These are phyloP conservation scores for grape (Vitis vinifera) DNA, from an alignment of 164 flowering plant species.

Conservation along the genomic window DNA sequence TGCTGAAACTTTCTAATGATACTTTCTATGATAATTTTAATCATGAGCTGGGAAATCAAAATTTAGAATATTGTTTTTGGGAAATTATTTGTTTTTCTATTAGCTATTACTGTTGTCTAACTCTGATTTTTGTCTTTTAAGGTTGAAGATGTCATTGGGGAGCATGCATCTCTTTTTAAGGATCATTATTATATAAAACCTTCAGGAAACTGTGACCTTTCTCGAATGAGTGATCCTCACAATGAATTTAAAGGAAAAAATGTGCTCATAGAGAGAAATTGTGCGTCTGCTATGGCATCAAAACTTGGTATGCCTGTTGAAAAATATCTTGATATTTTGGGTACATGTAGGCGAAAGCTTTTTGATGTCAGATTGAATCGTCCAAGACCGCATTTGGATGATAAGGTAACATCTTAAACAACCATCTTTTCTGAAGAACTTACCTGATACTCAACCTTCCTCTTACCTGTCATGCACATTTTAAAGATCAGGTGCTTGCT, in stretches of 20 bases:
- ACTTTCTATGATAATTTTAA: too few relatives aligned
- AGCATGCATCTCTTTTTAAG: slow-evolving; percentile 64
- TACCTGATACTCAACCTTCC: not conserved
- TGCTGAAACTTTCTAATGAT: too few relatives aligned
- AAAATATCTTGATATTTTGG: slow-evolving; percentile 60
- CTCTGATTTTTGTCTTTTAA: slow-evolving; percentile 17
- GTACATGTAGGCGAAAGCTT: slow-evolving; percentile 57
- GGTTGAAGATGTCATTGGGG: slow-evolving; percentile 79
- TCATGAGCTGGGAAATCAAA: too few relatives aligned
- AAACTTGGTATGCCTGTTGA: slow-evolving; percentile 54
- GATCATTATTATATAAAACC: slow-evolving; percentile 84
- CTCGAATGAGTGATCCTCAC: slow-evolving; percentile 89
- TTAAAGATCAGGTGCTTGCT: slow-evolving; percentile 19
- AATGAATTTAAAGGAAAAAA: slow-evolving; percentile 77
- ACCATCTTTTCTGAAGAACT: not conserved
- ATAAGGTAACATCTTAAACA: slow-evolving; percentile 59
- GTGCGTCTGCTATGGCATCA: slow-evolving; percentile 56
- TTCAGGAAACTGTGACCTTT: slow-evolving; percentile 89
- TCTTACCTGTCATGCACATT: slow-evolving; percentile 7
- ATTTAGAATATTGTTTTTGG: not conserved
- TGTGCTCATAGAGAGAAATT: slow-evolving; percentile 75
- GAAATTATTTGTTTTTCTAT: not conserved
- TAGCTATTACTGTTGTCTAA: not conserved
- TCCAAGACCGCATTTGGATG: slow-evolving; percentile 91
- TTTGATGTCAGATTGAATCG: slow-evolving; percentile 63